Conservation (phyloP, 768 basidiomycete genomes). For the Tylopilus subfusipes region DNA sequence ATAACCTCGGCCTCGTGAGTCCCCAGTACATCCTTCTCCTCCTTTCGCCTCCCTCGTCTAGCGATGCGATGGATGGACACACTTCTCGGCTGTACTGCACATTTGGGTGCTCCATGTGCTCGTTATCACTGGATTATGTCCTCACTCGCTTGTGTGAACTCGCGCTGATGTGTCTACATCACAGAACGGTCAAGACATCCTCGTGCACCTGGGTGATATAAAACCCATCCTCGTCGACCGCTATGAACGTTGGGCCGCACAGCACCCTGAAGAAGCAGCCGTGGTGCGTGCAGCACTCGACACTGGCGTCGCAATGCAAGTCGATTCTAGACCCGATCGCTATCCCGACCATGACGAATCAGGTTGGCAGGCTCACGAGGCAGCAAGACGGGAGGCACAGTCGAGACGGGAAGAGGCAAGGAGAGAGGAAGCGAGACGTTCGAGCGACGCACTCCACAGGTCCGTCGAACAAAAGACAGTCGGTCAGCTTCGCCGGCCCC, state of each 20-base stretch:
- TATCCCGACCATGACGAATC: constrained; percentile 31
- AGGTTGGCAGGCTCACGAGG: constrained; percentile 32
- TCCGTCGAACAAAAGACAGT: constrained; percentile 16
- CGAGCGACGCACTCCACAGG: constrained; percentile 36
- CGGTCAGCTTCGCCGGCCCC: constrained; percentile 22
- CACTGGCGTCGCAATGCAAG: constrained; percentile 18
- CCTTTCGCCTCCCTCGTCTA: background rate
- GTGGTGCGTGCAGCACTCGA: constrained; percentile 21
- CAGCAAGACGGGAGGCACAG: constrained; percentile 30
- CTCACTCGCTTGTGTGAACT: background rate
- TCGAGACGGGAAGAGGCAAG: constrained; percentile 33
- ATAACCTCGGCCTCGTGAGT: constrained; percentile 70
- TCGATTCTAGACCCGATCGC: constrained; percentile 25
- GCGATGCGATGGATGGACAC: background rate
- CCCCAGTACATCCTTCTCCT: constrained; percentile 14
- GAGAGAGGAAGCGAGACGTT: constrained; percentile 33
- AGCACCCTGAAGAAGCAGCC: constrained; percentile 38
- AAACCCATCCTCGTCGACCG: constrained; percentile 62
- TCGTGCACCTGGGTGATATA: constrained; percentile 60
- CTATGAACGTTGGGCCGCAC: constrained; percentile 56
- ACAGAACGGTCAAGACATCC: constrained; percentile 74
- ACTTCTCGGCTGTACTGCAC: background rate
- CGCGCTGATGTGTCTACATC: constrained; percentile 17
- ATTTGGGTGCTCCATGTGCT: background rate
- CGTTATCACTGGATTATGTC: background rate